Conservation (phyloP, 805 yeast species). For the Candida boleticola region DNA sequence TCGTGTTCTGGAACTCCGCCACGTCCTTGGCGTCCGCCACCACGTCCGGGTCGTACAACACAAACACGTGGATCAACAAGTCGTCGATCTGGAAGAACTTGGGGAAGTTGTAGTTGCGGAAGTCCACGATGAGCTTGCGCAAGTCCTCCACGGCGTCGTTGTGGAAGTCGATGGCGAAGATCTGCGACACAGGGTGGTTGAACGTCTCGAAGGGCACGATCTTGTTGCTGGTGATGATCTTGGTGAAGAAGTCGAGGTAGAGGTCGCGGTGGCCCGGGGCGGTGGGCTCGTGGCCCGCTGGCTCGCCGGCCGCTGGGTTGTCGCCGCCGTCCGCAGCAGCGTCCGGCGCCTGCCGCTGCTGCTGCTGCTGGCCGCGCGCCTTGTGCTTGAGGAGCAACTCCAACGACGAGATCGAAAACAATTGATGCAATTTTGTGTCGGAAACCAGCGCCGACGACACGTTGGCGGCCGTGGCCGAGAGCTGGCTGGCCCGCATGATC, state of each 20-base stretch:
- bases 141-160: constrained; percentile 55
- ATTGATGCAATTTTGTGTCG: constrained; percentile 18
- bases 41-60: constrained; percentile 26
- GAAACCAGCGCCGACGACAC: constrained; percentile 17
- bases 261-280: constrained; percentile 44
- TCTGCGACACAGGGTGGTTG: constrained; percentile 79
- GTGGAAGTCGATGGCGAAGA: constrained; percentile 59
- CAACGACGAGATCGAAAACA: constrained; percentile 39
- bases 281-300: too few species aligned
- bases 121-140: constrained; percentile 50
- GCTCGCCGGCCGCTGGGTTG: not conserved
- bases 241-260: constrained; percentile 57
- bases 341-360: not conserved
- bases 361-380: constrained; percentile 5
- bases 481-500: constrained; percentile 18
- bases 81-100: constrained; percentile 67
- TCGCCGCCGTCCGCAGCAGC: not conserved
- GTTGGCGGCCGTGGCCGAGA: constrained; percentile 12
- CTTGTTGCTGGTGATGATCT: constrained; percentile 55
- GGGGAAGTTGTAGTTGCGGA: constrained; percentile 53
- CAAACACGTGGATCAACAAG: constrained; percentile 43
- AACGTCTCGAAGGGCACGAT: constrained; percentile 80
- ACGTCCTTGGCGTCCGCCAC: constrained; percentile 35
- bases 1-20: constrained; percentile 22
- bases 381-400: constrained; percentile 26